A percentile compares a stretch with the other conserved stretches of the same genome.
Conservation (phyloP, 2,329 filamentous ascomycete species). For the Fusarium citri region DNA sequence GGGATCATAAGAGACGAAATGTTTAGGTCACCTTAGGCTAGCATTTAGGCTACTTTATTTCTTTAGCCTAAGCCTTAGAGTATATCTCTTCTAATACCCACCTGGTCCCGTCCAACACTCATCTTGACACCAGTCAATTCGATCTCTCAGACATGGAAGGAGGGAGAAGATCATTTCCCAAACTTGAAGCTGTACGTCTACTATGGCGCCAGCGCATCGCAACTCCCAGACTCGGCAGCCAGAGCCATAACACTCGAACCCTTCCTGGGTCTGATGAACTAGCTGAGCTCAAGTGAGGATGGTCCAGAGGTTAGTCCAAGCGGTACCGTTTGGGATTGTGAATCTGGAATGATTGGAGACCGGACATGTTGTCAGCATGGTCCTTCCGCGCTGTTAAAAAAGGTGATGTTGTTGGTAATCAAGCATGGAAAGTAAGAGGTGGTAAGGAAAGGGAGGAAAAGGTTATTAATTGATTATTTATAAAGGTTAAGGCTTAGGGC, state of each 20-base stretch:
- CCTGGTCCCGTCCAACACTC: neutral
- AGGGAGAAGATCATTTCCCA: neutral
- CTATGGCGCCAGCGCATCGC: rapidly evolving
- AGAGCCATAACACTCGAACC: neutral
- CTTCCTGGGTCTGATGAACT: neutral
- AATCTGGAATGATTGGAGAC: neutral
- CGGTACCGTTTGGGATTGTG: neutral
- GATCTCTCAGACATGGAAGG: neutral
- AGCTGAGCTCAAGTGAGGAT: rapidly evolving
- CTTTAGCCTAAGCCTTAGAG: neutral
- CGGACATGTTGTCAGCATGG: neutral
- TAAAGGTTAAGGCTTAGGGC: no score
- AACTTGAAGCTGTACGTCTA: neutral
- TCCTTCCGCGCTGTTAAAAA: neutral
- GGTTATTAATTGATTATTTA: no score
- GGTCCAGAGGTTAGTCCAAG: neutral
- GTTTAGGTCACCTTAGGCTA: neutral
- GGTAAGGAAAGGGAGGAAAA: no score
- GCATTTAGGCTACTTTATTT: neutral
- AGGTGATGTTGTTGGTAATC: no score
- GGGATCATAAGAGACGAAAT: neutral
- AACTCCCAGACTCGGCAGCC: neutral
- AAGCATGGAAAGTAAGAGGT: no score
- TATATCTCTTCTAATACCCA: neutral
- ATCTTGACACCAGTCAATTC: neutral